phyloP scores from a whole-genome alignment of 1,284 basidiomycete genomes.

The Cryptococcus jaspeensis region DNA sequence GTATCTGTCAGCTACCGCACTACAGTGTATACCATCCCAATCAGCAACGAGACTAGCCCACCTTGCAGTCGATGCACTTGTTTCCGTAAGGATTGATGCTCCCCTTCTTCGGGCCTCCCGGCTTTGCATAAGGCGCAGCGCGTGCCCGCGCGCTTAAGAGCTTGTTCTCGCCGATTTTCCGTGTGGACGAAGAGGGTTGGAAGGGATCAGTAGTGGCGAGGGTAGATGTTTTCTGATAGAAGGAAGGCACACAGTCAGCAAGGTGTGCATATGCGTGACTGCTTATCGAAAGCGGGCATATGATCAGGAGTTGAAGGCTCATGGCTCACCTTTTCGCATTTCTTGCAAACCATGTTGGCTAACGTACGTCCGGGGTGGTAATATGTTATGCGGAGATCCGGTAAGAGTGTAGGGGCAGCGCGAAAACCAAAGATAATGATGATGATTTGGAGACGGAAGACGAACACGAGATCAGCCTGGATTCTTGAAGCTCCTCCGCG shows the following conservation, averaged over 20 bases:
- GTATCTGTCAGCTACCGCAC: neutral
- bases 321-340: slow-evolving; percentile 51
- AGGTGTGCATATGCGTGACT: too few species aligned
- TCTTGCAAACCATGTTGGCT: slow-evolving; percentile 51
- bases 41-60: slow-evolving; percentile 11
- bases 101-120: slow-evolving; percentile 28
- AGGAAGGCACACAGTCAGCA: slow-evolving; percentile 1
- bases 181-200: slow-evolving; percentile 46
- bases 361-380: too few species aligned
- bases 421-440: too few species aligned
- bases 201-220: slow-evolving; percentile 47
- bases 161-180: slow-evolving; percentile 53
- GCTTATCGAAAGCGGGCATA: neutral
- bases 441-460: too few species aligned
- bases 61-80: slow-evolving; percentile 52
- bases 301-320: neutral
- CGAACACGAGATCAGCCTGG: too few species aligned
- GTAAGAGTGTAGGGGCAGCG: too few species aligned
- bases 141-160: slow-evolving; percentile 42
- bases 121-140: slow-evolving; percentile 42
- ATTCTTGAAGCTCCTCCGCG: too few species aligned
- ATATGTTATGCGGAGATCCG: too few species aligned
- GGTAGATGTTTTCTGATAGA: slow-evolving; percentile 46
- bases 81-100: slow-evolving; percentile 45
- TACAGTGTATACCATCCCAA: neutral